Evolutionary conservation across 306 rosid genomes (phyloP).

Genomic region (Comarum palustre): DNA sequence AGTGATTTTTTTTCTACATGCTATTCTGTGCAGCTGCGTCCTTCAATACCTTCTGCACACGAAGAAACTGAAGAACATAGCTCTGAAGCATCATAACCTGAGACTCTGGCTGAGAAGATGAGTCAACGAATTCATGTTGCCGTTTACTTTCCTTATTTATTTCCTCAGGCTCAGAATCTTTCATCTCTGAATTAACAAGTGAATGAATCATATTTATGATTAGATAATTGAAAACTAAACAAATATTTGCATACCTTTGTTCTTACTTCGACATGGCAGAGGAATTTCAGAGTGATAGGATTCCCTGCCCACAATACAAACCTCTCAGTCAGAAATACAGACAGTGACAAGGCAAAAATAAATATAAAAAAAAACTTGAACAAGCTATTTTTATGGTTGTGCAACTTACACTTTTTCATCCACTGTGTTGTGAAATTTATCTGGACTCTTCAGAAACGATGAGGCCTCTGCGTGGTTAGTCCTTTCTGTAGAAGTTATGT

Average conservation of each 20-base stretch:
- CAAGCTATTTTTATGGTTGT: slow-evolving; percentile 12
- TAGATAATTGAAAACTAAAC: not conserved
- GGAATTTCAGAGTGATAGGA: slow-evolving; percentile 31
- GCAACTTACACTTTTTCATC: slow-evolving; percentile 46
- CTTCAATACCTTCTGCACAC: slow-evolving; percentile 63
- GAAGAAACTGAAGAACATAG: slow-evolving; percentile 65
- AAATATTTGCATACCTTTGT: slow-evolving; percentile 42
- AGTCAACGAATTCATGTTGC: slow-evolving; percentile 27
- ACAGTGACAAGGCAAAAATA: not conserved
- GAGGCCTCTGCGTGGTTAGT: slow-evolving; percentile 41
- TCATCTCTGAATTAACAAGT: slow-evolving; percentile 34
- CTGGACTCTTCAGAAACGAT: slow-evolving; percentile 34
- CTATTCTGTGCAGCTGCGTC: slow-evolving; percentile 37
- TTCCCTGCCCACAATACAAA: slow-evolving; percentile 43
- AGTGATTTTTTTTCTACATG: slow-evolving; percentile 37
- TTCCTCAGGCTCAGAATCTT: slow-evolving; percentile 33
- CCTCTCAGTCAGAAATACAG: slow-evolving; percentile 22
- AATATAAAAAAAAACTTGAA: not conserved
- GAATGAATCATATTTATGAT: slow-evolving; percentile 2
- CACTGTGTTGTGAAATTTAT: slow-evolving; percentile 28
- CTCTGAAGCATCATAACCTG: slow-evolving; percentile 60
- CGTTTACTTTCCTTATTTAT: slow-evolving; percentile 35
- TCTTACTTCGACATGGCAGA: slow-evolving; percentile 33
- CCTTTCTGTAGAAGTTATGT: slow-evolving; percentile 25
- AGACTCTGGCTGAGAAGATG: slow-evolving; percentile 29